Base-by-base conservation (phyloP, 2,329 filamentous ascomycete species). In the Paracamarosporium sp. region DNA sequence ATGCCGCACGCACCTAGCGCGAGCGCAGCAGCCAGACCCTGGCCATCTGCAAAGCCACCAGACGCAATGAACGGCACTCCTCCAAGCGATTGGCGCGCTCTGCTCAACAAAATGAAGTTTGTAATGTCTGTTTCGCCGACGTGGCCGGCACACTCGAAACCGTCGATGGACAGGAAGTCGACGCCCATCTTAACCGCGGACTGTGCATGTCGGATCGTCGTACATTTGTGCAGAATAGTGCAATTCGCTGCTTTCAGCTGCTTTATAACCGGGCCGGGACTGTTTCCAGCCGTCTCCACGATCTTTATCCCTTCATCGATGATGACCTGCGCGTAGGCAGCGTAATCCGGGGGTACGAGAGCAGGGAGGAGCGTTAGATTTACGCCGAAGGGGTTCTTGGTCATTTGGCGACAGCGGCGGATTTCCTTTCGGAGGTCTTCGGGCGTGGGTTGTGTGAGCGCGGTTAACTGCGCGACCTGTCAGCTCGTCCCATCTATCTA, bases 221-320 rank as follows among this genome's bases (percentile, higher is more conserved):
- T 99, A 83, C 95, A 98, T 82, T 99, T 99, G 86, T 99, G 95
- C 55, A 99, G 82, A 68, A 99, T 88, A 55, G 86, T 94, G 70
- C 86, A 86, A 55, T 87, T 88, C 5, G 89, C 90, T 60, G 85
- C 85, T 81, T 98, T 99, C 53, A 99, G 85, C 82, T 92, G 87
- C 74, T 86, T 83, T 77, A 99, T 98, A 63, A 99, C 89, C 3
- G 93, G 93, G 1, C 93, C 95, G 0, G 95, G 95, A 69, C 84
- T 89, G 82, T 96, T 96, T 53, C 93, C 93, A 1, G 93, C 93
- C 2, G 93, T 97, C 81, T 98, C 95, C 67, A 98, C 94, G 60
- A 98, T 89, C 63, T 86, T 87, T 79, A 98, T 84, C 56, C 93
- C 93, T 81, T 97, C 93, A 73, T 97, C 93, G 73, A 99, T 93